These are phyloP conservation scores for Rubia yunnanensis DNA, from an alignment of 257 asterid species.

Conservation along the genomic window DNA sequence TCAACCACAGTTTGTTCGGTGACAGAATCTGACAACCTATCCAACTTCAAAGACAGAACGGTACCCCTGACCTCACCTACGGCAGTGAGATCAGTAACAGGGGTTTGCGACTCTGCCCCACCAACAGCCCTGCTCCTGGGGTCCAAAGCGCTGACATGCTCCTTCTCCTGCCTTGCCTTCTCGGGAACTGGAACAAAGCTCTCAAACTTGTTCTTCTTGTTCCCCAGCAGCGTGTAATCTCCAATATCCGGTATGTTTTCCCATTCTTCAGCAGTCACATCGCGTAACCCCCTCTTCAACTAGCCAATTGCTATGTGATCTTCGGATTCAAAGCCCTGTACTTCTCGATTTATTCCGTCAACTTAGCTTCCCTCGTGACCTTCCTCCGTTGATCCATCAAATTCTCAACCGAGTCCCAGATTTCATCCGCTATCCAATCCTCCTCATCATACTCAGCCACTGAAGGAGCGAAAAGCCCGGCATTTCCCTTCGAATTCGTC, in stretches of 20 bases:
- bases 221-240: slow-evolving; percentile 56
- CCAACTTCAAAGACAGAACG: slow-evolving; percentile 75
- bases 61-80: slow-evolving; percentile 98
- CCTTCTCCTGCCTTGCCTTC: slow-evolving; percentile 91
- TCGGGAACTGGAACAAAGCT: slow-evolving; percentile 90
- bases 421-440: slow-evolving; percentile 79
- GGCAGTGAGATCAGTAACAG: slow-evolving; percentile 89
- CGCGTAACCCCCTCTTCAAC: slow-evolving; percentile 69
- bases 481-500: slow-evolving; percentile 92
- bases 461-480: slow-evolving; percentile 79
- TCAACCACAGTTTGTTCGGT: slow-evolving; percentile 87
- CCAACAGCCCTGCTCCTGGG: slow-evolving; percentile 78
- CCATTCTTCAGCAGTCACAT: slow-evolving; percentile 65
- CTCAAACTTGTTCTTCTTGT: slow-evolving; percentile 87
- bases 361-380: slow-evolving; percentile 88
- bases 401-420: slow-evolving; percentile 79
- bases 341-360: slow-evolving; percentile 85
- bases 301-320: slow-evolving; percentile 87
- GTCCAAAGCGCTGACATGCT: slow-evolving; percentile 80
- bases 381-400: slow-evolving; percentile 88
- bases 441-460: slow-evolving; percentile 95
- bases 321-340: slow-evolving; percentile 82
- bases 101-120: slow-evolving; percentile 79
- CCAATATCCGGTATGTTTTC: slow-evolving; percentile 87
- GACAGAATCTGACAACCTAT: slow-evolving; percentile 75